phyloP scores from a whole-genome alignment of 1,139 yeast genomes.

The Meyerozyma elateridarum region DNA sequence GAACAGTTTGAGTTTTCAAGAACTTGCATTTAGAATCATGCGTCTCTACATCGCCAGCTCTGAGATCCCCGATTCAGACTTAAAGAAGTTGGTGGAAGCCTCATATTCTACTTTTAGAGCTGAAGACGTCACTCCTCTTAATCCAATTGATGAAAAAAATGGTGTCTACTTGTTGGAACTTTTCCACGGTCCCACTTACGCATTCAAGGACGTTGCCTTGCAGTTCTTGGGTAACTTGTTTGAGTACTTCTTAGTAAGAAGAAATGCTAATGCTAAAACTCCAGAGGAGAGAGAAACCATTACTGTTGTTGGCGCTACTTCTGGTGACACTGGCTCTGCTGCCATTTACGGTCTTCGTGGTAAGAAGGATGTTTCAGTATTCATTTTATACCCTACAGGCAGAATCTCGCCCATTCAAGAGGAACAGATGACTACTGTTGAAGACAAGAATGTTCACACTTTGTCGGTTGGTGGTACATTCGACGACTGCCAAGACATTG shows the following conservation, averaged over 20 bases:
- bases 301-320: slow-evolving; percentile 98
- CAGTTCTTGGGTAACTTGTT: slow-evolving; percentile 96
- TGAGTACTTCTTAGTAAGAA: slow-evolving; percentile 81
- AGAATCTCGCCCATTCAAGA: slow-evolving; percentile 97
- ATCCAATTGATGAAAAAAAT: slow-evolving; percentile 49
- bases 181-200: slow-evolving; percentile 98
- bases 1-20: slow-evolving; percentile 73
- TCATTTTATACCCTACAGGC: slow-evolving; percentile 94
- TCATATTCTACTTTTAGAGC: slow-evolving; percentile 90
- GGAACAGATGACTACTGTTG: slow-evolving; percentile 98
- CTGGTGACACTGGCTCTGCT: slow-evolving; percentile 99
- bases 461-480: slow-evolving; percentile 92
- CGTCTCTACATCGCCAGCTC: slow-evolving; percentile 63
- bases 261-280: slow-evolving; percentile 58
- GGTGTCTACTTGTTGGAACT: slow-evolving; percentile 78
- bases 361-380: slow-evolving; percentile 93
- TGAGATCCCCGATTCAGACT: slow-evolving; percentile 72
- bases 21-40: slow-evolving; percentile 82
- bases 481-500: slow-evolving; percentile 97
- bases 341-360: slow-evolving; percentile 97
- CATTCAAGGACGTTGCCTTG: slow-evolving; percentile 96
- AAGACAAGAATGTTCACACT: slow-evolving; percentile 89
- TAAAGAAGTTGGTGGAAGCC: slow-evolving; percentile 53
- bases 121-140: slow-evolving; percentile 81
- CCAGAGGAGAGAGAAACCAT: slow-evolving; percentile 65